Evolutionary conservation across 1,139 yeast species (phyloP).

Genomic region (Hemisphaericaspora lyxosophila): DNA sequence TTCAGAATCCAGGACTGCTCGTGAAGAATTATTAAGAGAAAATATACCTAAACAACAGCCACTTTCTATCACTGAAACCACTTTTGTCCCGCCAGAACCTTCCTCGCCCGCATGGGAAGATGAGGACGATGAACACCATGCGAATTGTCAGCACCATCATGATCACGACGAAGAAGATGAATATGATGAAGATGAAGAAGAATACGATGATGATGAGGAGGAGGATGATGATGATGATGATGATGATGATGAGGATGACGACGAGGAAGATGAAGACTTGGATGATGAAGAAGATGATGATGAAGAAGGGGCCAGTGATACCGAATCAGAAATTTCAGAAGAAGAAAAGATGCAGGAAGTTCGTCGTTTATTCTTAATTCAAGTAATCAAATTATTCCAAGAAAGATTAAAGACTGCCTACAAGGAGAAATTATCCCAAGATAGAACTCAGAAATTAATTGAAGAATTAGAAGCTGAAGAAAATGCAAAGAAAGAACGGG

Average conservation of each 20-base stretch:
- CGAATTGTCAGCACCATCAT: constrained; percentile 8
- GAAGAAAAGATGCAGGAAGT: constrained; percentile 74
- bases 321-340: constrained; percentile 51
- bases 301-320: constrained; percentile 33
- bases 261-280: constrained; percentile 31
- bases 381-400: constrained; percentile 73
- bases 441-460: constrained; percentile 66
- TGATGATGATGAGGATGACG: constrained; percentile 27
- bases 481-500: constrained; percentile 64
- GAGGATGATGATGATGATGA: constrained; percentile 27
- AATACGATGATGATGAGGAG: constrained; percentile 22
- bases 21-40: constrained; percentile 41
- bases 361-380: constrained; percentile 67
- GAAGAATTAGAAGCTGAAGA: constrained; percentile 82
- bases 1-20: constrained; percentile 55
- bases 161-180: constrained; percentile 13
- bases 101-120: constrained; percentile 18
- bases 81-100: constrained; percentile 4
- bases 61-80: constrained; percentile 2
- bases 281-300: constrained; percentile 33
- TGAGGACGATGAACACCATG: constrained; percentile 20
- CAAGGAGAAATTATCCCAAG: constrained; percentile 72
- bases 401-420: constrained; percentile 69
- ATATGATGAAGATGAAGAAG: constrained; percentile 17
- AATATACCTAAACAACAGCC: constrained; percentile 5